Base-by-base conservation (phyloP, 139 green algal genomes). In the Penium margaritaceum region DNA sequence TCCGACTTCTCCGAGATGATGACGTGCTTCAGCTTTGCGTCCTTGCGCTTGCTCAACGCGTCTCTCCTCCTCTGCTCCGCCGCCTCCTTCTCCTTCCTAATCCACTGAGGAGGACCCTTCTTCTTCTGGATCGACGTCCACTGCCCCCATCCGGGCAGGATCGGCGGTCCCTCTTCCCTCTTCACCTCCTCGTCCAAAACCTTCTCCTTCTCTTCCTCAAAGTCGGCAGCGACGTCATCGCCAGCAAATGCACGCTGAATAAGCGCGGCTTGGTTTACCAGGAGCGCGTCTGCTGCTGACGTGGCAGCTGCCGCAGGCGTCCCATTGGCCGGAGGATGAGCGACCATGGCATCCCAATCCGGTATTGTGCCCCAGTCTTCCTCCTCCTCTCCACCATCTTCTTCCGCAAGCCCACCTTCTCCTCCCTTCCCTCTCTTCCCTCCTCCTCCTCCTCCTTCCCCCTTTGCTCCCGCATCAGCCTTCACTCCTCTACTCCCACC, bases 151-250 rank as follows among this genome's bases (percentile, higher is more conserved):
- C 93, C 93, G 0, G 71, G 71, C 24, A 78, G 24, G n/a, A 19
- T 63, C 36, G 76, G 63, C 24, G 71, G 71, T 14, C 71, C 71
- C 63, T 78, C 71, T 15, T 86, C 71, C 46, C 85, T 66, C 0
- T 91, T 91, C 55, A 95, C 84, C 81, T 97, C 91, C n/a, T 74
- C 88, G 32, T 88, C 88, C 35, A 80, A 15, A 24, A 36, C 65
- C 15, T 15, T 14, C 21, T 41, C 27, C 67, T 98, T 98, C 5
- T 87, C 86, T 29, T 78, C 84, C 15, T 79, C 87, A 87, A 98
- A 98, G 43, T 96, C 91, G 4, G 86, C 86, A 44, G 85, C 84
- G 15, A 97, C 93, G 80, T 96, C 93, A 70, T 98, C 93, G 0
- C 85, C 89, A 0, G 92, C 91, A 87, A 95, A 96, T 0, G 90